Base-by-base conservation (phyloP, 164 flowering plant species). In the Houttuynia cordata region DNA sequence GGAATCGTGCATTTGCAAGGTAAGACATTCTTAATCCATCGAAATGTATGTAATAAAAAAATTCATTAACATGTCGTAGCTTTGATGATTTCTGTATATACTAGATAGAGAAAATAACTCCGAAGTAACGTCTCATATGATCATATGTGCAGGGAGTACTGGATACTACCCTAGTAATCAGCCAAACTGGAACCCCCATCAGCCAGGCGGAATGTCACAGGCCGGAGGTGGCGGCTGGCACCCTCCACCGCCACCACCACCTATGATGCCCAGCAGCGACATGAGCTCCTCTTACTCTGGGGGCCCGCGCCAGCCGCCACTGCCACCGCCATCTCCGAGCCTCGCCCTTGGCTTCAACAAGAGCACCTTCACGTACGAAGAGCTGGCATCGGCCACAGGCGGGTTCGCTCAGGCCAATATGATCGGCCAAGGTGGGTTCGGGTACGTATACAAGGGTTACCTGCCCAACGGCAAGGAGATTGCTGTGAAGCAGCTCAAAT, bases 401-500 rank as follows among this genome's bases (percentile, higher is more conserved):
- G 83, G 84, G 1, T 91, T 91, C 71, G 57, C 96, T 0, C 70
- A 74, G 37, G 59, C 79, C 1, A 83, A 83, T 64, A 37, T 88
- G 17, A 61, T 91, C 23, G 97, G 97, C 7, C 88, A 91, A 57
- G 97, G 97, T 0, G 96, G 97, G 17, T 91, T 88, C 45, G 97
- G 96, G 25, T 82, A 70, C 40, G 97, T 91, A 0, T 84, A 88
- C 72, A 91, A 88, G 67, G 97, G 97, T 24, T 73, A 83, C 19
- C 65, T 91, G 52, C 88, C 96, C 1, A 86, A 78, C 51, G 96
- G 96, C 3, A 88, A 82, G 64, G 91, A 84, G 58, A 62, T 88
- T 0, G 97, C 97, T 0, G 96, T 91, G 62, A 91, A 91, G 81
- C 78, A 88, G 57, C 78, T 91, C 54, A 91, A 86, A 65, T 22